phyloP scores from a whole-genome alignment of 768 basidiomycete species.

The Lactarius vividus region DNA sequence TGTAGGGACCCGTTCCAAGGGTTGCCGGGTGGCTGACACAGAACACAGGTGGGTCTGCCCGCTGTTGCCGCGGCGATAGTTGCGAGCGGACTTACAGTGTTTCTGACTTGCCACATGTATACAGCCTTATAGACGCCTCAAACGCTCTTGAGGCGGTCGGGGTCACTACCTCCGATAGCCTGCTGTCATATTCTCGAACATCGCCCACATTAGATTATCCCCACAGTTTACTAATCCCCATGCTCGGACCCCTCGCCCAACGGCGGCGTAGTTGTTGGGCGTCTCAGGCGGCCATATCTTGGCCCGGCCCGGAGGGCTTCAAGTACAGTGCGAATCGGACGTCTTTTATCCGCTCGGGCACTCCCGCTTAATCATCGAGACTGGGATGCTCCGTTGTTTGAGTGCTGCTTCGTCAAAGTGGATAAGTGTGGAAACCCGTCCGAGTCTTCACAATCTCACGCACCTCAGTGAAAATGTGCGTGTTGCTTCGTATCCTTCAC shows the following conservation, averaged over 20 bases:
- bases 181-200: no score
- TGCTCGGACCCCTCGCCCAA: no score
- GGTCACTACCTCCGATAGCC: no score
- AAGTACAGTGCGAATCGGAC: background rate
- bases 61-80: no score
- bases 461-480: conserved; percentile 20
- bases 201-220: background rate
- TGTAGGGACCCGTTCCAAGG: no score
- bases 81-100: no score
- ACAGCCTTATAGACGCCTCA: no score
- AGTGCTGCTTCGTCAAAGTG: conserved; percentile 19
- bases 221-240: background rate
- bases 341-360: background rate
- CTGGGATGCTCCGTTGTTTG: conserved; percentile 15
- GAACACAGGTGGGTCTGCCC: no score
- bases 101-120: no score
- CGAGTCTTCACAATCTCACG: conserved; percentile 21
- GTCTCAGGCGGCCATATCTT: background rate
- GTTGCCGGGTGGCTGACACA: no score
- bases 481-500: background rate
- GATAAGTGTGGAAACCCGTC: conserved; percentile 1
- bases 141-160: no score
- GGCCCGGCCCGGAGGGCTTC: background rate
- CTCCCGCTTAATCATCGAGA: background rate
- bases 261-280: background rate